These are phyloP conservation scores for Priceomyces medius DNA, from an alignment of 805 yeast genomes.

Conservation along the genomic window DNA sequence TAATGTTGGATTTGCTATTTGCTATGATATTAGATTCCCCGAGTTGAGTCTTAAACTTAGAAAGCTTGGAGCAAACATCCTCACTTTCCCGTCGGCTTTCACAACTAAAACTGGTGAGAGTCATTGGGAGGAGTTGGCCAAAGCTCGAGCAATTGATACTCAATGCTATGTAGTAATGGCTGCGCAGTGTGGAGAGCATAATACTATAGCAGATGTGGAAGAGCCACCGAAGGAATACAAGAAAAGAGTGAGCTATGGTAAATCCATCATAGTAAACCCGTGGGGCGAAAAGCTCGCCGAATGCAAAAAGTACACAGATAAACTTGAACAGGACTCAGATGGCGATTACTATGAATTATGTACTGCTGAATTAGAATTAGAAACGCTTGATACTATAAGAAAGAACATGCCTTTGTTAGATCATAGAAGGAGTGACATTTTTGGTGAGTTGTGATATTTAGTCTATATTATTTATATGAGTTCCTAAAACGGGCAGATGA, in stretches of 20 bases:
- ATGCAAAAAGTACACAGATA: conserved; percentile 29
- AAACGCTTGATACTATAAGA: conserved; percentile 50
- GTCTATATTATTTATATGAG: too few relatives aligned
- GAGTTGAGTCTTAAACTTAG: conserved; percentile 70
- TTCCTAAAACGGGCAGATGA: too few relatives aligned
- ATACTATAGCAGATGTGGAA: conserved; percentile 42
- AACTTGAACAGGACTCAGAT: conserved; percentile 21
- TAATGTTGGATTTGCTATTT: conserved; percentile 68
- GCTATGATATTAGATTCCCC: conserved; percentile 88
- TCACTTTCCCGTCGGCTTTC: conserved; percentile 90
- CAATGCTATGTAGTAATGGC: conserved; percentile 88
- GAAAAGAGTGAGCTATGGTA: conserved; percentile 79
- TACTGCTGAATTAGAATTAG: conserved; percentile 66
- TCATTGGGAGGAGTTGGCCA: conserved; percentile 82
- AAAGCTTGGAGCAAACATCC: conserved; percentile 66
- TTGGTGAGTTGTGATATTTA: background rate
- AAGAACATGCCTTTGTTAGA: conserved; percentile 72
- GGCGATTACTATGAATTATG: conserved; percentile 44
- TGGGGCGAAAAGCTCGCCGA: conserved; percentile 80
- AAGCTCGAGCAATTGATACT: conserved; percentile 83
- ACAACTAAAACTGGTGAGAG: conserved; percentile 88
- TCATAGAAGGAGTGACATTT: conserved; percentile 65
- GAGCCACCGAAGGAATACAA: conserved; percentile 14
- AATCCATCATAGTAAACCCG: conserved; percentile 83
- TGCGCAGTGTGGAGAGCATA: conserved; percentile 81